These are phyloP conservation scores for Phtheirospermum japonicum DNA, from an alignment of 257 asterid genomes.

Conservation along the genomic window DNA sequence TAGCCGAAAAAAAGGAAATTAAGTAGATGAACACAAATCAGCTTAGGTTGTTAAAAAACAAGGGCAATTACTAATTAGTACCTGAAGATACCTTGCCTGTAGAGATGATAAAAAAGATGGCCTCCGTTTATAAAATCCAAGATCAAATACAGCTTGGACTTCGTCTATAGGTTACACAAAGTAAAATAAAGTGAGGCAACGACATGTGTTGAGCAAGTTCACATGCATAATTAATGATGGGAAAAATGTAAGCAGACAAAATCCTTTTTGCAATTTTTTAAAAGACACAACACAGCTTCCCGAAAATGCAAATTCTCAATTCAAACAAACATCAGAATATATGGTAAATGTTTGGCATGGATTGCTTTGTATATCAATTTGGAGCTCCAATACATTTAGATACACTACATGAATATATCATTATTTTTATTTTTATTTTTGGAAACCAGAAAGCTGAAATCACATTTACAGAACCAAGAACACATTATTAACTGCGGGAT, in stretches of 20 bases:
- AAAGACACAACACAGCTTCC: not conserved
- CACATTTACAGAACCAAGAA: not conserved
- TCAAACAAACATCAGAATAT: not conserved
- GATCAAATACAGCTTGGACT: constrained; percentile 76
- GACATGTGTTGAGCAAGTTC: not conserved
- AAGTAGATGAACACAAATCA: constrained; percentile 25
- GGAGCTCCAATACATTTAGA: constrained; percentile 4
- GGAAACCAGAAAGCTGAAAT: not conserved
- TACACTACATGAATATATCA: constrained; percentile 8
- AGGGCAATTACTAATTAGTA: constrained; percentile 28
- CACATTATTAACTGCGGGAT: not conserved
- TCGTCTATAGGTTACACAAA: constrained; percentile 51
- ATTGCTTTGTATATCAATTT: not conserved
- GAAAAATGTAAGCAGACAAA: not conserved
- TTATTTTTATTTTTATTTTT: not conserved
- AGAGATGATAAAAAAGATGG: constrained; percentile 94
- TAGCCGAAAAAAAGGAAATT: constrained; percentile 29
- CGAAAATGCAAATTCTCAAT: not conserved
- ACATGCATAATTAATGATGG: constrained; percentile 5
- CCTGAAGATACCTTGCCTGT: constrained; percentile 96
- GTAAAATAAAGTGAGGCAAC: constrained; percentile 28
- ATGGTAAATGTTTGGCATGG: constrained; percentile 12
- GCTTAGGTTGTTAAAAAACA: constrained; percentile 14
- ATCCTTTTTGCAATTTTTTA: not conserved
- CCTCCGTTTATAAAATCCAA: constrained; percentile 92